Evolutionary conservation across 257 asterid genomes (phyloP).

Genomic region (Echium plantagineum): DNA sequence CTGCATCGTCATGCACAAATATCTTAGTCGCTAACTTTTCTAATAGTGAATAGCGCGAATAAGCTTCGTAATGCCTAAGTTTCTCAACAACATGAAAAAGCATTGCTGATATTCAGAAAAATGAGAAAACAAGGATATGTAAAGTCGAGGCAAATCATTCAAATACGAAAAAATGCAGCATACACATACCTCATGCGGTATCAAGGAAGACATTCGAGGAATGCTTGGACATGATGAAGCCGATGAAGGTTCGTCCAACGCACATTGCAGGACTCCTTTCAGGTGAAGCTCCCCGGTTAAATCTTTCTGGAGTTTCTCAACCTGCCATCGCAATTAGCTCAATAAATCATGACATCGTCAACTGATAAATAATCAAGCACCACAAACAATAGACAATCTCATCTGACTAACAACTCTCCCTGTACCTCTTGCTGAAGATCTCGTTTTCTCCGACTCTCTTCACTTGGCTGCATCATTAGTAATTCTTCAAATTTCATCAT

Average conservation of each 20-base stretch:
- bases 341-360: background rate
- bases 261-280: slow-evolving; percentile 61
- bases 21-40: too few relatives aligned
- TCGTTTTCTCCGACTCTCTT: slow-evolving; percentile 31
- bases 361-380: background rate
- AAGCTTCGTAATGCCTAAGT: too few relatives aligned
- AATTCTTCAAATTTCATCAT: slow-evolving; percentile 84
- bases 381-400: background rate
- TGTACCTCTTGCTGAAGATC: slow-evolving; percentile 52
- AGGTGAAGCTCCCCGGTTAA: slow-evolving; percentile 60
- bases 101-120: too few relatives aligned
- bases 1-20: slow-evolving; percentile 21
- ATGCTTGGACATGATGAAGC: slow-evolving; percentile 44
- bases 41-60: too few relatives aligned
- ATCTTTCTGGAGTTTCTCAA: slow-evolving; percentile 44
- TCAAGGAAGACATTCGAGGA: slow-evolving; percentile 41
- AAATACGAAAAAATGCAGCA: background rate
- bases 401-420: background rate
- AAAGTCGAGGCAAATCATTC: background rate
- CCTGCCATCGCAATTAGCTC: slow-evolving; percentile 24
- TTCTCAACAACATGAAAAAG: too few relatives aligned
- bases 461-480: slow-evolving; percentile 57
- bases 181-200: slow-evolving; percentile 30
- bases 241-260: slow-evolving; percentile 47
- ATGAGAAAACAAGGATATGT: too few relatives aligned